Evolutionary conservation across 1,284 basidiomycete genomes (phyloP), one percentile per base, ranked within the genome.

Genomic region (Fomitopsis betulina): DNA sequence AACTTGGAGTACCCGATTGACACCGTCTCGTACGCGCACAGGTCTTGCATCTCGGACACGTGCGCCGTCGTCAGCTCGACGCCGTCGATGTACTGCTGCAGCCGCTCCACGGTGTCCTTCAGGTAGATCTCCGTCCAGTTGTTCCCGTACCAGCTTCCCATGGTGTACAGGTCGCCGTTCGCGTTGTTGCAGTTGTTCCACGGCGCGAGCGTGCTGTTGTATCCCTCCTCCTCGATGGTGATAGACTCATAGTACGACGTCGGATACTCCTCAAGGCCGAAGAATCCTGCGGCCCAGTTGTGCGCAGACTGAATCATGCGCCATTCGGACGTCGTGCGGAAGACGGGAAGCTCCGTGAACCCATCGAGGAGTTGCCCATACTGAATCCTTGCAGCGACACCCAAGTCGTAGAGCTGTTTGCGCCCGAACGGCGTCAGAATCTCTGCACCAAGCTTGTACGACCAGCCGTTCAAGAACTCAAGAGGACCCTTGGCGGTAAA

Each of bases 1-100:
- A 80, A 80, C 17, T 62, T 58, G 8, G 76, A 79, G 60, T 77
- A 87, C 0, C 87, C 88, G 35, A 89, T 78, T 0, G 86, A 79
- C 30, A 87, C 84, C 8, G 86, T 87, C 78, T 86, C 84, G 63
- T 85, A 86, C 2, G 84, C 80, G 65, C 84, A 86, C 25, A 82
- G 66, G 47, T 77, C 66, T 58, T 83, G 81, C 78, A 81, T 80
- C 7, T 68, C 70, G 33, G 71, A 62, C 23, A 84, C 72, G 65
- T 83, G 79, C 4, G 69, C 63, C 9, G 77, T 65, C 3, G 76
- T 78, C 17, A 89, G 68, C 33, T 81, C 74, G 33, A 83, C 73
- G 0, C 85, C 86, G 12, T 75, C 63, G 35, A 86, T 68, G 58
- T 74, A 62, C 45, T 72, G 65, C 58, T 78, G 71, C 9, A 89